A percentile compares a stretch with the other conserved stretches of the same genome.
Evolutionary conservation across 352 stramenopile species (phyloP).

Genomic region (Phytophthora pistaciae): DNA sequence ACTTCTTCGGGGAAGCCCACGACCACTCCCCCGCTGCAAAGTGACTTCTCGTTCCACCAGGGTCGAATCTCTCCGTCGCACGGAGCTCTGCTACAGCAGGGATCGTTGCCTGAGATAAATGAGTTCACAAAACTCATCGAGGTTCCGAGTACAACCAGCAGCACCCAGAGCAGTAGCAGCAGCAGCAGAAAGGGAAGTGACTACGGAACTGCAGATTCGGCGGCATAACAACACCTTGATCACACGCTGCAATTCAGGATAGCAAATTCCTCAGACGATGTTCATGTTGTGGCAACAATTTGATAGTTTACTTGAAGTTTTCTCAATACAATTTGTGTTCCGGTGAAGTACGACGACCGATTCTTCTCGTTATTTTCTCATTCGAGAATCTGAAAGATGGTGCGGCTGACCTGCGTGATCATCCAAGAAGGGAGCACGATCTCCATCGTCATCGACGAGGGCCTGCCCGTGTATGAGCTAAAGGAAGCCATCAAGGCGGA

Average conservation of each 20-base stretch:
- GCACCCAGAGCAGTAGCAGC: conserved; percentile 4
- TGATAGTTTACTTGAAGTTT: too few species aligned
- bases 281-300: too few species aligned
- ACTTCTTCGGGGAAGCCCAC: conserved; percentile 20
- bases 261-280: too few species aligned
- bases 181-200: conserved; percentile 18
- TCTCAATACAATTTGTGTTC: background rate
- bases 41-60: conserved; percentile 74
- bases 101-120: conserved; percentile 78
- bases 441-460: background rate
- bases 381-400: background rate
- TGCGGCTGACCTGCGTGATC: background rate
- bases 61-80: conserved; percentile 61
- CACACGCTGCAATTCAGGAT: background rate
- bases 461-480: background rate
- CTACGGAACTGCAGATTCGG: conserved; percentile 29
- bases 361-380: background rate
- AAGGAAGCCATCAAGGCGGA: background rate
- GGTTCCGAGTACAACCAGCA: conserved; percentile 16
- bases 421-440: background rate
- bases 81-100: conserved; percentile 35
- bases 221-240: conserved; percentile 11
- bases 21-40: conserved; percentile 13
- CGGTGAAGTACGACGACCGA: background rate
- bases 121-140: conserved; percentile 78